Evolutionary conservation across 2,329 filamentous ascomycete genomes (phyloP), one percentile per base, ranked within the genome.

Genomic region (Thelonectria olida): DNA sequence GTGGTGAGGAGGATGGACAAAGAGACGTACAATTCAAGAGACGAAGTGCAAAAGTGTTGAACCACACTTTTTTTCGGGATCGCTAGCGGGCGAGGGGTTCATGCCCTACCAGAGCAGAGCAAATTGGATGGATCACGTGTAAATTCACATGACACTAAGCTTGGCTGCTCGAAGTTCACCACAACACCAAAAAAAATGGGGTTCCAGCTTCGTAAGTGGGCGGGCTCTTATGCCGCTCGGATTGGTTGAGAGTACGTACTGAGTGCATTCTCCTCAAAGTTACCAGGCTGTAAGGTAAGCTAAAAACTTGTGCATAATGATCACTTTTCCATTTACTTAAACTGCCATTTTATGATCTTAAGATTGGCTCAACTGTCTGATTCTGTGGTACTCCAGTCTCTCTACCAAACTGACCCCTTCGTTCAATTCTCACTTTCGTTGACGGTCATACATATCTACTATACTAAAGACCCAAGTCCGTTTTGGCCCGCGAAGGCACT

Each of bases 1-100:
- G 74, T 75, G 77, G 71, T 76, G 76, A 74, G 70, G 73, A 72
- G 69, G 70, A 72, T 68, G 68, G 69, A 72, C 65, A 34, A 49
- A 71, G 62, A 59, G 67, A 64, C 64, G 64, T 58, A 64, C 58
- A 62, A 59, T 57, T 62, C 67, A 41, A 64, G 57, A 64, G 70
- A 54, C 64, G 63, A 70, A 64, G 63, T 67, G 63, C 67, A 64
- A 73, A 72, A 68, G 39, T 67, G 67, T 63, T 62, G 61, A 65
- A 66, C 68, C 74, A 73, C 70, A 70, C 68, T 66, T 73, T 75
- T 74, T 74, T 72, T 67, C 64, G 69, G 63, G 67, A 70, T 67
- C 67, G 63, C 65, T 67, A 67, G 61, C 58, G 38, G 51, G 51
- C 50, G 62, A 70, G 67, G 74, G 76, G 74, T 75, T 67, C 58